Evolutionary conservation across 2,329 filamentous ascomycete genomes (phyloP).

Genomic region (Calonectria ilicicola): DNA sequence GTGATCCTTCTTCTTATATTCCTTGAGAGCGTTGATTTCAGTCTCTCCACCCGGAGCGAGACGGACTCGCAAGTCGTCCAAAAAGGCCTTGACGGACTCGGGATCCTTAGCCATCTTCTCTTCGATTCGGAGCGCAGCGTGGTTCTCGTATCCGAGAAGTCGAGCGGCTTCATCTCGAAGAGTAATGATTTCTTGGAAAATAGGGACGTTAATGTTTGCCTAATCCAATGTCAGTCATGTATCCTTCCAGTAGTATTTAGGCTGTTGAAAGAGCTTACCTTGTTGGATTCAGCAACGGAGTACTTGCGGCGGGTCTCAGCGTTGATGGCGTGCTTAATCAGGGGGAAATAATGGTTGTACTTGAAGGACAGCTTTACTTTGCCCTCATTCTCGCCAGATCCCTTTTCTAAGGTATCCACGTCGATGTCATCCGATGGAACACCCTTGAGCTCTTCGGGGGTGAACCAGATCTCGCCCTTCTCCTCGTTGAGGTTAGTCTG

Average conservation of each 20-base stretch:
- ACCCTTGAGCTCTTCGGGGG: slow-evolving; percentile 77
- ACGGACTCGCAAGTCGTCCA: slow-evolving; percentile 75
- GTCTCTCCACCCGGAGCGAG: slow-evolving; percentile 77
- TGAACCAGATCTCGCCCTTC: slow-evolving; percentile 84
- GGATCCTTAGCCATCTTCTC: slow-evolving; percentile 89
- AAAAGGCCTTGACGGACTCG: slow-evolving; percentile 78
- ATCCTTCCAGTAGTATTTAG: background rate
- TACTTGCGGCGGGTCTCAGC: slow-evolving; percentile 76
- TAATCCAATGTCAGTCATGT: background rate
- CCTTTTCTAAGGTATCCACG: slow-evolving; percentile 75
- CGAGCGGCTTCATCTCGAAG: slow-evolving; percentile 84
- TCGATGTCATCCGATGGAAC: slow-evolving; percentile 78
- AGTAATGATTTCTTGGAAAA: slow-evolving; percentile 81
- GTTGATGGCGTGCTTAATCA: slow-evolving; percentile 81
- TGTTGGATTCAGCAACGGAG: slow-evolving; percentile 83
- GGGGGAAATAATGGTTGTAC: slow-evolving; percentile 84
- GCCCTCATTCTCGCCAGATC: slow-evolving; percentile 77
- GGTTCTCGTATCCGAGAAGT: slow-evolving; percentile 80
- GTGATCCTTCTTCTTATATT: slow-evolving; percentile 79
- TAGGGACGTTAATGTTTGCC: slow-evolving; percentile 76
- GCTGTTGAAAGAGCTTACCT: slow-evolving; percentile 55
- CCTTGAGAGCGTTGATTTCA: slow-evolving; percentile 77
- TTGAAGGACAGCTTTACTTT: slow-evolving; percentile 84
- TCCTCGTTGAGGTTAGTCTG: slow-evolving; percentile 88
- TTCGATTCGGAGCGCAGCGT: slow-evolving; percentile 81